Conservation (phyloP, 257 asterid species). For the Solanum appendiculatum region DNA sequence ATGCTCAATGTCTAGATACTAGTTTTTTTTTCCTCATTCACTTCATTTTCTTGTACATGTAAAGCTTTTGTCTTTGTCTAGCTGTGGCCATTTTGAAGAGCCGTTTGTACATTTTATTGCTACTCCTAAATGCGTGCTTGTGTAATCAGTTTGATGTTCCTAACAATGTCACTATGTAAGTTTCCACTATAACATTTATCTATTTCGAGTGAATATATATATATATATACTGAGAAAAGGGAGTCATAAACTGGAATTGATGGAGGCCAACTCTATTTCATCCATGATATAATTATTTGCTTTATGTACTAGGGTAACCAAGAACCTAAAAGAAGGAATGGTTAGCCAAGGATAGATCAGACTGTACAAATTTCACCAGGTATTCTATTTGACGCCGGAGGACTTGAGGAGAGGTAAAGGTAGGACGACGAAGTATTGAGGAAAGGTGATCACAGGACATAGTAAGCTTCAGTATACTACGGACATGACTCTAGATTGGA, state of each 20-base stretch:
- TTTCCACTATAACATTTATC: too few species aligned
- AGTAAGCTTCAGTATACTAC: not conserved
- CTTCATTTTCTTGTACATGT: not conserved
- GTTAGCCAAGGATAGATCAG: not conserved
- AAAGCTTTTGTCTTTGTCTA: not conserved
- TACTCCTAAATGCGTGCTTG: not conserved
- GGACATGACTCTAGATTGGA: not conserved
- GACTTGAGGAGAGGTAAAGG: not conserved
- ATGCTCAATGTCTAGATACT: conserved; percentile 36
- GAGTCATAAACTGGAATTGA: not conserved
- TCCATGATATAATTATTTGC: not conserved
- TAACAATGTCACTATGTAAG: not conserved
- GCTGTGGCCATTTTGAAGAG: not conserved
- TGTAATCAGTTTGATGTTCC: not conserved
- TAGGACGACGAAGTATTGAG: not conserved
- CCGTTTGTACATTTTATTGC: not conserved
- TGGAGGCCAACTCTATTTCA: not conserved
- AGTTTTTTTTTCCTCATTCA: not conserved
- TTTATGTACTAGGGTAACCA: not conserved
- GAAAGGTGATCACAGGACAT: not conserved
- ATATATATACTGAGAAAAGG: not conserved
- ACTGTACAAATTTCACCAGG: not conserved
- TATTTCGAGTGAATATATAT: not conserved
- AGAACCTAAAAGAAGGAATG: not conserved
- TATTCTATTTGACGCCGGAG: not conserved